Evolutionary conservation across 345 rosid species (phyloP).

Genomic region (Diplotaxis tenuifolia): DNA sequence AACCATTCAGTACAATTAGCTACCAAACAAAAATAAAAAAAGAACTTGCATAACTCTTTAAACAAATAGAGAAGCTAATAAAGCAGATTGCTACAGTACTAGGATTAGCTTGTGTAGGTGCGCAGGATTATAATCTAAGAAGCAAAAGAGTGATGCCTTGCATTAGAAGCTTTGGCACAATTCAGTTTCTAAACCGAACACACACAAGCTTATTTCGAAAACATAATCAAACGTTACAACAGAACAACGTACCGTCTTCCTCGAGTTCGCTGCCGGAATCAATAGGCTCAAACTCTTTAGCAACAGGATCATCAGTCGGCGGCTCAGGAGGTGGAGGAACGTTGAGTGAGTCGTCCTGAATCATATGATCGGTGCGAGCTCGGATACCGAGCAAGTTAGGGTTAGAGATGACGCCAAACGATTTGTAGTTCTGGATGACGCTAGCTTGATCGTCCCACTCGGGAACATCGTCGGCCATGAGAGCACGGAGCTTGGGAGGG

Average conservation of each 20-base stretch:
- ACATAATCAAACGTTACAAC: background rate
- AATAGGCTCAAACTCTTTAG: slow-evolving; percentile 49
- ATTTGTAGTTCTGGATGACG: slow-evolving; percentile 79
- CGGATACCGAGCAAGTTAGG: slow-evolving; percentile 80
- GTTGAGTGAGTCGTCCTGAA: slow-evolving; percentile 71
- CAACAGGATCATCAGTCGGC: slow-evolving; percentile 36
- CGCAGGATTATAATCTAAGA: background rate
- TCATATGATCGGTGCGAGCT: slow-evolving; percentile 62
- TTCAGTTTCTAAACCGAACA: background rate
- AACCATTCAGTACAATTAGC: background rate
- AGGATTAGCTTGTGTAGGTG: background rate
- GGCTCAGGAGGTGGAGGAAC: slow-evolving; percentile 52
- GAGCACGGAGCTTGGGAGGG: slow-evolving; percentile 83
- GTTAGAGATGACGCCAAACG: slow-evolving; percentile 85
- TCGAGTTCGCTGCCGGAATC: slow-evolving; percentile 92
- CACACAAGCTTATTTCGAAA: background rate
- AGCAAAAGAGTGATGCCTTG: background rate
- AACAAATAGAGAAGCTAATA: background rate
- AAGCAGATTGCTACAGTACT: background rate
- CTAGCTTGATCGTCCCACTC: slow-evolving; percentile 83
- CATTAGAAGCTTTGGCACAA: background rate
- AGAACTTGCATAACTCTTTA: background rate
- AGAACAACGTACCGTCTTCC: slow-evolving; percentile 53
- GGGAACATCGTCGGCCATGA: slow-evolving; percentile 48
- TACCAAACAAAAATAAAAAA: background rate